Conservation (phyloP, 495 filamentous ascomycete species). For the Trichoderma asperelloides region DNA sequence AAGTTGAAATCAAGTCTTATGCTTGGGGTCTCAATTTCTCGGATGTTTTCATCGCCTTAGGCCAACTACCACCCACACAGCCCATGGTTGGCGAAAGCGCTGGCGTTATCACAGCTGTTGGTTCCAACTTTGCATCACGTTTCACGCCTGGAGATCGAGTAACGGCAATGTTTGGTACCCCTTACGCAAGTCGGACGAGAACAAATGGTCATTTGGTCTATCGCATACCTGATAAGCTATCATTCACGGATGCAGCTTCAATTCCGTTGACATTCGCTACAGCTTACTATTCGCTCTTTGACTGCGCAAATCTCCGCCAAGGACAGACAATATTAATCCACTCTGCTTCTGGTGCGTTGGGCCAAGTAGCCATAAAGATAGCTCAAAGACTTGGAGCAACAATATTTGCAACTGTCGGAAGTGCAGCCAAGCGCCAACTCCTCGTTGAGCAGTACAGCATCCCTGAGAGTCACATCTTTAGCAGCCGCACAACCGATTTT, state of each 20-base stretch:
- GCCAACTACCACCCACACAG: conserved; percentile 6
- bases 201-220: conserved; percentile 25
- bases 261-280: conserved; percentile 49
- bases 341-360: conserved; percentile 47
- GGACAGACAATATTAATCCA: conserved; percentile 56
- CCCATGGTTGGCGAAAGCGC: conserved; percentile 13
- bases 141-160: conserved; percentile 43
- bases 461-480: conserved; percentile 47
- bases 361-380: conserved; percentile 51
- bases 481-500: conserved; percentile 35
- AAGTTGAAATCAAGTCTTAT: conserved; percentile 35
- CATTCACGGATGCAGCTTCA: conserved; percentile 44
- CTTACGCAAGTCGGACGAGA: conserved; percentile 28
- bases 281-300: conserved; percentile 47
- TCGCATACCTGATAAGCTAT: conserved; percentile 35
- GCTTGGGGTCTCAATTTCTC: conserved; percentile 38
- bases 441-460: conserved; percentile 42
- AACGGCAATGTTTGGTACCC: conserved; percentile 42
- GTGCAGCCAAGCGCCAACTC: conserved; percentile 40
- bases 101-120: conserved; percentile 33
- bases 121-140: conserved; percentile 36
- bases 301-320: conserved; percentile 34
- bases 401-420: conserved; percentile 49
- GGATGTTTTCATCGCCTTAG: conserved; percentile 29
- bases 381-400: conserved; percentile 48